Conservation (phyloP, 306 rosid genomes). For the Vigna angularis region DNA sequence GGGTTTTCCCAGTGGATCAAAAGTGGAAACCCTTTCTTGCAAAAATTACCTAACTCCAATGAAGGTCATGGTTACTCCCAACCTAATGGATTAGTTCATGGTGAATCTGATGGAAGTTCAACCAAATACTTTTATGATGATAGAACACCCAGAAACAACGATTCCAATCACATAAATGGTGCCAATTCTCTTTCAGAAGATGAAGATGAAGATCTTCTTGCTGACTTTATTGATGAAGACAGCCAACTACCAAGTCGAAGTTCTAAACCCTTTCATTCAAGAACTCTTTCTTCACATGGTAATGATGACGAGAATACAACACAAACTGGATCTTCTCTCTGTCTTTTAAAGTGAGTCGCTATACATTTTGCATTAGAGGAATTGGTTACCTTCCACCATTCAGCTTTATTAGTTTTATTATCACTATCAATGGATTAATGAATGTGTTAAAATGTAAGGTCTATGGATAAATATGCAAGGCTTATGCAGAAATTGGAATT, state of each 20-base stretch:
- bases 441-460: constrained; percentile 65
- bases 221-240: constrained; percentile 99
- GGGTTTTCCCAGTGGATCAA: constrained; percentile 84
- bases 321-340: constrained; percentile 93
- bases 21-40: constrained; percentile 85
- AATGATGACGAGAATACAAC: constrained; percentile 69
- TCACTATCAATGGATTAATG: constrained; percentile 42
- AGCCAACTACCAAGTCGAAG: constrained; percentile 97
- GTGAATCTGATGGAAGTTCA: constrained; percentile 68
- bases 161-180: constrained; percentile 61
- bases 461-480: constrained; percentile 98
- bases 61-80: constrained; percentile 61
- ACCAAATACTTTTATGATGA: constrained; percentile 55
- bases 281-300: constrained; percentile 56
- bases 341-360: constrained; percentile 79
- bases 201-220: constrained; percentile 97
- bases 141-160: constrained; percentile 62
- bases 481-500: constrained; percentile 94
- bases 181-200: constrained; percentile 72
- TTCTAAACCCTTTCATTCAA: constrained; percentile 61
- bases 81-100: constrained; percentile 59
- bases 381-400: constrained; percentile 13
- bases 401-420: not conserved
- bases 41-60: constrained; percentile 58
- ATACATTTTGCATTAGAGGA: constrained; percentile 36